phyloP scores from a whole-genome alignment of 1,139 yeast species.

The Meyerozyma smithsonii region DNA sequence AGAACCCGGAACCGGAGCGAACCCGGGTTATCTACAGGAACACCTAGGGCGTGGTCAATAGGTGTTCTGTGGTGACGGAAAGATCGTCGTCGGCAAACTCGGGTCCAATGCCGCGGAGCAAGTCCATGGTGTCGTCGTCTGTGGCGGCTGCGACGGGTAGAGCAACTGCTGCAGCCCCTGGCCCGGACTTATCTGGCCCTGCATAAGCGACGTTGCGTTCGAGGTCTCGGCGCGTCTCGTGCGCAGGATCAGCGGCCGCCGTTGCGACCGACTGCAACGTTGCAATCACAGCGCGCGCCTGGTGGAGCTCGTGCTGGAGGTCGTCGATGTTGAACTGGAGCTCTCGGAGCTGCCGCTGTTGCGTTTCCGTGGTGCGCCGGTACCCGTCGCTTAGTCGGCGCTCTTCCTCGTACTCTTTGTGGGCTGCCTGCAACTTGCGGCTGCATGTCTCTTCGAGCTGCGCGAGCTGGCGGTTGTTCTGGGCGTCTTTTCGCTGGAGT shows the following conservation, averaged over 20 bases:
- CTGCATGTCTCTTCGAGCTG: neutral
- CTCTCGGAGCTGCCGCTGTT: neutral
- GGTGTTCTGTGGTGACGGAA: neutral
- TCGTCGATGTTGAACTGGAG: neutral
- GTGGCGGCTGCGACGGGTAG: too few species aligned
- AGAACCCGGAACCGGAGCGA: too few species aligned
- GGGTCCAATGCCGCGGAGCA: neutral
- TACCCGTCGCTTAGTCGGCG: neutral
- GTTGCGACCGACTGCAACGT: neutral
- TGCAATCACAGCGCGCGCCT: neutral
- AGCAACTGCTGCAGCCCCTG: too few species aligned
- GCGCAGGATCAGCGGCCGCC: neutral
- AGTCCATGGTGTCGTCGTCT: neutral
- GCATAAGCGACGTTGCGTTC: neutral
- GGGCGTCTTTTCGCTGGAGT: conserved; percentile 11
- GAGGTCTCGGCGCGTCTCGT: too few species aligned
- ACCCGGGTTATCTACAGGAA: too few species aligned
- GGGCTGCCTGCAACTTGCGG: neutral
- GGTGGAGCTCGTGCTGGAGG: neutral
- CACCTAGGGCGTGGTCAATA: neutral
- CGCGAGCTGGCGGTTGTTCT: conserved; percentile 4
- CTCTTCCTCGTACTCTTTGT: neutral
- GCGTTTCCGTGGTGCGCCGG: neutral
- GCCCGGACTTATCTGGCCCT: neutral
- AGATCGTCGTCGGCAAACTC: neutral